These are phyloP conservation scores for Agapanthus africanus DNA, from an alignment of 106 monocot species.

Conservation along the genomic window DNA sequence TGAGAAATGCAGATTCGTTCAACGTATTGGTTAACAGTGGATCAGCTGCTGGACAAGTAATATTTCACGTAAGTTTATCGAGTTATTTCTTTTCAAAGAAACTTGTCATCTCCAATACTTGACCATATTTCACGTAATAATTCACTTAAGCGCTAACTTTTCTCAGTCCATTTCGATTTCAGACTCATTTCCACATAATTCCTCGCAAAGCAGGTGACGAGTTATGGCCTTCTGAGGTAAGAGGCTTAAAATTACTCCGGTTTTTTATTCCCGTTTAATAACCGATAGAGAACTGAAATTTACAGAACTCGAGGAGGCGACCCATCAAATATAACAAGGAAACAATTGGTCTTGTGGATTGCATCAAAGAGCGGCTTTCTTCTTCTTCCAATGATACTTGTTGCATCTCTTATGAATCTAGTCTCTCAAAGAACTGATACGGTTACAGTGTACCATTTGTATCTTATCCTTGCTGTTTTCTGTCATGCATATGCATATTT, in stretches of 20 bases:
- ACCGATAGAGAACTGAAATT: neutral
- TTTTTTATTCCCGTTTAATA: neutral
- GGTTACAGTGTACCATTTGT: too few relatives aligned
- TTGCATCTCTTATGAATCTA: constrained; percentile 3
- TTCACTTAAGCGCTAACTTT: too few relatives aligned
- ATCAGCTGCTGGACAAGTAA: constrained; percentile 90
- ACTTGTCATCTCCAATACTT: neutral
- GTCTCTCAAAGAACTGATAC: constrained; percentile 12
- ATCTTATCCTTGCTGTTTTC: too few relatives aligned
- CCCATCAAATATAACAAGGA: constrained; percentile 11
- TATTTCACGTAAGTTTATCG: constrained; percentile 74
- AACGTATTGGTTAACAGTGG: constrained; percentile 85
- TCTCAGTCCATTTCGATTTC: constrained; percentile 6
- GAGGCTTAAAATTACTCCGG: neutral
- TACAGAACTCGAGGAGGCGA: constrained; percentile 12
- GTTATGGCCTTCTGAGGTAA: constrained; percentile 53
- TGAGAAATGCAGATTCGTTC: constrained; percentile 65
- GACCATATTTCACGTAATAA: too few relatives aligned
- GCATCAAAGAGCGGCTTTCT: constrained; percentile 10
- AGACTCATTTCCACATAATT: constrained; percentile 97
- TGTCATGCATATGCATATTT: too few relatives aligned
- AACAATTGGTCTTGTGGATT: constrained; percentile 13
- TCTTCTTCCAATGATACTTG: neutral
- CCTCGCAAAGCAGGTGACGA: constrained; percentile 76
- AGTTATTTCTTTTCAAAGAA: neutral